These are phyloP conservation scores for Malassezia restricta DNA, from an alignment of 1,284 basidiomycete genomes.

Conservation along the genomic window DNA sequence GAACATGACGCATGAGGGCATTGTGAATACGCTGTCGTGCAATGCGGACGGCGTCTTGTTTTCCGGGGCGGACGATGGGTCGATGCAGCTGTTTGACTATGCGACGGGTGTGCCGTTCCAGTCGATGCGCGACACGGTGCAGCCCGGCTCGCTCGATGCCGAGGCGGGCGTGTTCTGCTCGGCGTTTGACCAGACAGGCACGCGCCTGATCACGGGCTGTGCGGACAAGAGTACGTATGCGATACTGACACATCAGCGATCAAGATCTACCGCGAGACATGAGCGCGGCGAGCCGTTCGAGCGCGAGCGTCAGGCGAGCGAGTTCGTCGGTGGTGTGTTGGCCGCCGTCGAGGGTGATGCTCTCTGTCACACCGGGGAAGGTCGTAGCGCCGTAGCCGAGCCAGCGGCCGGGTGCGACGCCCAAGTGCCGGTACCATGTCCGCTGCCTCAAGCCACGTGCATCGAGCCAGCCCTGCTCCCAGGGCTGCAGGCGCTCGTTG, in stretches of 20 bases:
- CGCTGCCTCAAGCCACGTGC: conserved; percentile 55
- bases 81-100: conserved; percentile 55
- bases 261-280: conserved; percentile 15
- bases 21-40: conserved; percentile 88
- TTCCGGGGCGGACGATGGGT: conserved; percentile 55
- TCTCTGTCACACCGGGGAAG: conserved; percentile 67
- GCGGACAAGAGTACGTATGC: conserved; percentile 67
- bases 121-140: conserved; percentile 80
- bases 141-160: conserved; percentile 90
- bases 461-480: conserved; percentile 75
- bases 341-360: conserved; percentile 41
- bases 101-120: conserved; percentile 89
- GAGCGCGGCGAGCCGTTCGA: conserved; percentile 12
- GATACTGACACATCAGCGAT: conserved; percentile 11
- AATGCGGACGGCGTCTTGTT: conserved; percentile 94
- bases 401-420: conserved; percentile 78
- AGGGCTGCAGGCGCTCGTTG: conserved; percentile 61
- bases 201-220: conserved; percentile 78
- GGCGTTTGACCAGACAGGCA: conserved; percentile 88
- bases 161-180: conserved; percentile 84
- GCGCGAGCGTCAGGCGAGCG: conserved; percentile 19
- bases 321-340: conserved; percentile 25
- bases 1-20: conserved; percentile 87
- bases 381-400: conserved; percentile 75
- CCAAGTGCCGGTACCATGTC: conserved; percentile 75